Evolutionary conservation across 1,284 basidiomycete genomes (phyloP), one percentile per base, ranked within the genome.

Genomic region (Rhodotorula sp.): DNA sequence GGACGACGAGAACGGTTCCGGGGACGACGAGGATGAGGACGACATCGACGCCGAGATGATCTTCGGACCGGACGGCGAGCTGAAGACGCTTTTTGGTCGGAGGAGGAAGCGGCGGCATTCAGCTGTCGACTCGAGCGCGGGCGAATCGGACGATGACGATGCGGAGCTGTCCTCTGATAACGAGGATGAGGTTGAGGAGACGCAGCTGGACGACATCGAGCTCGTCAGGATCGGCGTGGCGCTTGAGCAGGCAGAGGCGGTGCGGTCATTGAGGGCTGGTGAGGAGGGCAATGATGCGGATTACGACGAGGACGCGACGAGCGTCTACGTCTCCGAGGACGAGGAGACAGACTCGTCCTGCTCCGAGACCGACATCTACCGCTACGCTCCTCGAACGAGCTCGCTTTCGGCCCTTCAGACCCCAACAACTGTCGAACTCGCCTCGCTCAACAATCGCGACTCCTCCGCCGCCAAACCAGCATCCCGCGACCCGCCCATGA

Each of bases 211-310:
- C 64, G 72, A 73, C 44, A 64, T 76, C 51, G 72, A 72, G 31
- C 73, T 77, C 26, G 75, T 75, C 11, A 63, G 76, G 44, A 70
- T 77, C 30, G 77, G 77, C 5, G 75, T 77, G 26, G 74, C 76
- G 44, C 71, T 74, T 26, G 37, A 56, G 15, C 31, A 44, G 37
- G 55, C 37, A 30, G 46, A 59, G 30, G 26, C 15, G 30, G 28
- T 46, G 46, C 22, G 31, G 28, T 46, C 26, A 24, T 13, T 30
- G 11, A 47, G 20, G 15, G 26, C 24, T 8, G 72, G 63, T 44
- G 70, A 70, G n/a, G 61, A 65, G 18, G 62, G 62, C 20, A 68
- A 67, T 16, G 34, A 37, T 40, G 62, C 34, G 8, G 59, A 18
- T 26, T 72, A 65, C 37, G 68, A 63, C 34, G 70, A 70, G 28